phyloP scores from a whole-genome alignment of 306 rosid genomes.

The Trifolium fragiferum region DNA sequence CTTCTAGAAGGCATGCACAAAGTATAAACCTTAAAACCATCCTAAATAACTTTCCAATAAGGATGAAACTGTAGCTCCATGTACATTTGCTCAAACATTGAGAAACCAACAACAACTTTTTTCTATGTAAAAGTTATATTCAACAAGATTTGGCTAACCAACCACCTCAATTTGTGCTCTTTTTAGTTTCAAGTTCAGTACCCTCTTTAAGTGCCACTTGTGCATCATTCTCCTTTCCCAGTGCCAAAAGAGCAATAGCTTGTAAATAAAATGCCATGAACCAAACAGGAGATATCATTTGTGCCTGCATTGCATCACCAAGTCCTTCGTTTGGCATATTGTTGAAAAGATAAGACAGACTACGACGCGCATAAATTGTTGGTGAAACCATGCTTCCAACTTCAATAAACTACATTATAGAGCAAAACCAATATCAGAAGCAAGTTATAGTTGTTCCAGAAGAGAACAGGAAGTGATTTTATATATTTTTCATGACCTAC shows the following conservation, averaged over 20 bases:
- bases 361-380: slow-evolving; percentile 87
- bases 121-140: slow-evolving; percentile 48
- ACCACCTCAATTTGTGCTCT: slow-evolving; percentile 41
- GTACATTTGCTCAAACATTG: slow-evolving; percentile 48
- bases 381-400: slow-evolving; percentile 96
- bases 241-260: slow-evolving; percentile 68
- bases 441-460: slow-evolving; percentile 34
- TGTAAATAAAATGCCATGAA: slow-evolving; percentile 81
- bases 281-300: slow-evolving; percentile 82
- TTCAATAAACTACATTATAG: slow-evolving; percentile 71
- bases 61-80: slow-evolving; percentile 39
- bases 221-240: slow-evolving; percentile 71
- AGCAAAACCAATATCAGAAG: slow-evolving; percentile 46
- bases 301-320: slow-evolving; percentile 80
- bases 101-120: slow-evolving; percentile 44
- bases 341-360: slow-evolving; percentile 74
- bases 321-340: slow-evolving; percentile 86
- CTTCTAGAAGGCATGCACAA: slow-evolving; percentile 60
- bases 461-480: slow-evolving; percentile 19
- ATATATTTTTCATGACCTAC: slow-evolving; percentile 23
- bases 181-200: slow-evolving; percentile 69
- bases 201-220: slow-evolving; percentile 85
- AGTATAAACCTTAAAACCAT: slow-evolving; percentile 46
- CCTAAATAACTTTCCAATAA: slow-evolving; percentile 35
- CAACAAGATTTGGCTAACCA: slow-evolving; percentile 31